phyloP scores from a whole-genome alignment of 352 stramenopile species.

The Phytophthora brassicae region DNA sequence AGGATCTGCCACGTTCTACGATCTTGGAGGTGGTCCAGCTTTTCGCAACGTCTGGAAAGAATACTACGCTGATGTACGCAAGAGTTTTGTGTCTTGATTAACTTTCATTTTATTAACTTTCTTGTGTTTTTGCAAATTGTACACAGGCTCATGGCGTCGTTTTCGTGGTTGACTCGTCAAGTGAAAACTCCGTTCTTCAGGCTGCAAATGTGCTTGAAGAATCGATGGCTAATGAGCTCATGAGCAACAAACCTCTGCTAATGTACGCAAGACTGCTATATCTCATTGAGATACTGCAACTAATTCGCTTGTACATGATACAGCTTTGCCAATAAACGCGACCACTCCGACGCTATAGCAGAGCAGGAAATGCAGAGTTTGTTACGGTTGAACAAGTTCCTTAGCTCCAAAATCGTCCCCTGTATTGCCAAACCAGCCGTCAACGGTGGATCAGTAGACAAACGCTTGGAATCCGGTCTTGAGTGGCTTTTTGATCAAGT shows the following conservation, averaged over 20 bases:
- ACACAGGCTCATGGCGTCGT: conserved; percentile 66
- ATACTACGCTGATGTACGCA: conserved; percentile 79
- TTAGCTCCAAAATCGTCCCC: conserved; percentile 44
- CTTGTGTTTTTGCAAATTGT: neutral
- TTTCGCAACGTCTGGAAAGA: conserved; percentile 82
- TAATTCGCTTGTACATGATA: conserved; percentile 1
- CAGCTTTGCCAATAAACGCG: conserved; percentile 82
- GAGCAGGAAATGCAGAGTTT: conserved; percentile 43
- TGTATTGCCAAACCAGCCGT: conserved; percentile 66
- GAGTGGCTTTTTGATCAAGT: conserved; percentile 76
- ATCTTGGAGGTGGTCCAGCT: conserved; percentile 72
- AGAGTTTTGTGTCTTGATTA: too few species aligned
- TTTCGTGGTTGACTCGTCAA: conserved; percentile 75
- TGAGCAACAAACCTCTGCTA: conserved; percentile 66
- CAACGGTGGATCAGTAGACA: conserved; percentile 54
- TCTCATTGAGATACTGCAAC: neutral
- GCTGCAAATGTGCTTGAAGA: conserved; percentile 49
- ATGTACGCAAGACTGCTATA: conserved; percentile 41
- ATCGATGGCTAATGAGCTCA: conserved; percentile 55
- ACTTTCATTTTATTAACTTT: neutral
- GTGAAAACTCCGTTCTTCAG: conserved; percentile 46
- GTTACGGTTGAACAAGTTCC: conserved; percentile 43
- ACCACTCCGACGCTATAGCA: conserved; percentile 39
- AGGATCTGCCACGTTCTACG: conserved; percentile 76
- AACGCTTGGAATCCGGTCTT: conserved; percentile 63